Conservation (phyloP, 129 eudicot genomes). For the Escallonia rubra region DNA sequence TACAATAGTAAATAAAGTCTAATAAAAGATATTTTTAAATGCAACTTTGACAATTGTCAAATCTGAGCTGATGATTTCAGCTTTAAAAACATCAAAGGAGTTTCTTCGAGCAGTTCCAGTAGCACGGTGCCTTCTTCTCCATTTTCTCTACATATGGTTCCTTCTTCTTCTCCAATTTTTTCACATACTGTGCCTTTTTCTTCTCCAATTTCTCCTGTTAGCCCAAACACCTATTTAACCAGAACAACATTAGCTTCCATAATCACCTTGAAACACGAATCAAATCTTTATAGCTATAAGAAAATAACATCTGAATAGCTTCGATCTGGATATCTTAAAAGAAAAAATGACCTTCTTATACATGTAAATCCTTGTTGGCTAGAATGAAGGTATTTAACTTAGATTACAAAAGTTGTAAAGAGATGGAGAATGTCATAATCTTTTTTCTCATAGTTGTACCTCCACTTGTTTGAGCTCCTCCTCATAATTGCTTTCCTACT, state of each 20-base stretch:
- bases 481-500: constrained; percentile 75
- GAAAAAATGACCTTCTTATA: too few relatives aligned
- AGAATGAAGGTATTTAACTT: too few relatives aligned
- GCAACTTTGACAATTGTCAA: constrained; percentile 8
- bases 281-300: too few relatives aligned
- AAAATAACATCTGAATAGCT: too few relatives aligned
- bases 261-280: too few relatives aligned
- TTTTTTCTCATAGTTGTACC: constrained; percentile 29
- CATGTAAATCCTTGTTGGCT: too few relatives aligned
- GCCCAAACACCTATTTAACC: too few relatives aligned
- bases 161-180: constrained; percentile 19
- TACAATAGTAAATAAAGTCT: constrained; percentile 18
- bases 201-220: background rate
- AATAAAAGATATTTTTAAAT: constrained; percentile 20
- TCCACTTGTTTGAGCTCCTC: constrained; percentile 75
- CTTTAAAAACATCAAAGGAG: constrained; percentile 9
- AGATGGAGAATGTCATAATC: too few relatives aligned
- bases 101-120: constrained; percentile 14
- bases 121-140: constrained; percentile 12
- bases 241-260: too few relatives aligned
- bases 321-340: too few relatives aligned
- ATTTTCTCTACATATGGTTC: background rate
- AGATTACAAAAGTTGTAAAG: too few relatives aligned
- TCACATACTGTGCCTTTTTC: too few relatives aligned
- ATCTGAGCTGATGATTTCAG: background rate